Evolutionary conservation across 208 protist genomes (phyloP).

Genomic region (Trypanosoma grayi): DNA sequence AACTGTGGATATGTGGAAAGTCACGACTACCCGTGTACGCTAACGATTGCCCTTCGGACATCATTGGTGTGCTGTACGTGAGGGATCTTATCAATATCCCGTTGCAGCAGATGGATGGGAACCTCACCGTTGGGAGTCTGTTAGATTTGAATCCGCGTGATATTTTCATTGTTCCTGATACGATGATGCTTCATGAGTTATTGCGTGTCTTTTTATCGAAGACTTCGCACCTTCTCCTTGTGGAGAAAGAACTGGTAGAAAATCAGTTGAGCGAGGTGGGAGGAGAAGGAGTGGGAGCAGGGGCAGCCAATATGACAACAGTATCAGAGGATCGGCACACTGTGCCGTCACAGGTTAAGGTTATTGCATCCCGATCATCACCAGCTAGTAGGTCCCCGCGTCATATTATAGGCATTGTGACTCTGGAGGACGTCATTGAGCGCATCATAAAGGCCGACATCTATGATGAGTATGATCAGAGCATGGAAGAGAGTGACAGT

Average conservation of each 20-base stretch:
- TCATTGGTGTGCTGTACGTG: constrained; percentile 77
- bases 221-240: constrained; percentile 65
- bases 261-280: neutral
- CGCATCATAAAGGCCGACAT: constrained; percentile 66
- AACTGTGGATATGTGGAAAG: constrained; percentile 69
- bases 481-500: neutral
- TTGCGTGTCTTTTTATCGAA: constrained; percentile 57
- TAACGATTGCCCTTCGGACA: constrained; percentile 24
- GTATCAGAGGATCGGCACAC: no score
- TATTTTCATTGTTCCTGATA: constrained; percentile 42
- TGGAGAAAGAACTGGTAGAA: constrained; percentile 14
- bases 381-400: no score
- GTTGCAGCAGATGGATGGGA: constrained; percentile 27
- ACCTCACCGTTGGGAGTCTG: constrained; percentile 53
- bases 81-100: constrained; percentile 59
- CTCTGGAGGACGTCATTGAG: constrained; percentile 83
- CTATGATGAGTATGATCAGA: constrained; percentile 65
- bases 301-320: no score
- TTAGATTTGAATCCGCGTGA: constrained; percentile 51
- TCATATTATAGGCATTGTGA: constrained; percentile 56
- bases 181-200: constrained; percentile 46
- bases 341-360: no score
- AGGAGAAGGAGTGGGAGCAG: no score
- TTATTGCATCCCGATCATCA: no score
- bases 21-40: constrained; percentile 71